Evolutionary conservation across 2,329 filamentous ascomycete genomes (phyloP).

Genomic region (Davidsoniella australis): DNA sequence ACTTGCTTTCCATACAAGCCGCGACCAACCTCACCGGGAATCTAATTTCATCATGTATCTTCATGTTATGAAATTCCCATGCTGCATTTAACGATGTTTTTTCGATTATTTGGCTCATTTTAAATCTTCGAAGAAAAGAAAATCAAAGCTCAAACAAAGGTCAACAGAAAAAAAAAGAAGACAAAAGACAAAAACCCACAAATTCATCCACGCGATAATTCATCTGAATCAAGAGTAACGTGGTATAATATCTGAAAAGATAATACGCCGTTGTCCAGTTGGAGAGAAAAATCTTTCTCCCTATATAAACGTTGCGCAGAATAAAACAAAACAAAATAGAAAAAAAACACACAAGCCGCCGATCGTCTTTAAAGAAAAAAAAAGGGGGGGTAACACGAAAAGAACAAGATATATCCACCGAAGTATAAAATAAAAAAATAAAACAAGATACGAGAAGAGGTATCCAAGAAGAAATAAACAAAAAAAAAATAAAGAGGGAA

Average conservation of each 20-base stretch:
- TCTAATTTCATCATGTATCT: too few species aligned
- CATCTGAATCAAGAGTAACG: too few species aligned
- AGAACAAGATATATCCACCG: conserved; percentile 1
- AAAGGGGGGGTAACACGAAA: background rate
- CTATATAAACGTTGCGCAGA: background rate
- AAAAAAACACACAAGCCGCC: background rate
- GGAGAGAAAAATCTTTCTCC: background rate
- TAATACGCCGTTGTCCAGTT: background rate
- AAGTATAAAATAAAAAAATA: background rate
- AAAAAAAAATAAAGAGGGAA: conserved; percentile 3
- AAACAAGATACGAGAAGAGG: background rate
- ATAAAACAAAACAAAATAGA: background rate
- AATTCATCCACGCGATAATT: too few species aligned
- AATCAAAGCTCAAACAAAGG: background rate
- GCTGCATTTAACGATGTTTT: background rate
- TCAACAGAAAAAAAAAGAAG: background rate
- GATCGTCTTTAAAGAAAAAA: background rate
- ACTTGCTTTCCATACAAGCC: background rate
- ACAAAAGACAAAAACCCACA: background rate
- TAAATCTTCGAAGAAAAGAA: background rate
- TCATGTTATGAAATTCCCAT: too few species aligned
- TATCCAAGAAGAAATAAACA: conserved; percentile 5
- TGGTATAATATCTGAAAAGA: background rate
- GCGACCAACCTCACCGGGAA: too few species aligned
- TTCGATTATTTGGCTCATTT: background rate